Evolutionary conservation across 306 rosid species (phyloP).

Genomic region (Astragalus glycyphyllos): DNA sequence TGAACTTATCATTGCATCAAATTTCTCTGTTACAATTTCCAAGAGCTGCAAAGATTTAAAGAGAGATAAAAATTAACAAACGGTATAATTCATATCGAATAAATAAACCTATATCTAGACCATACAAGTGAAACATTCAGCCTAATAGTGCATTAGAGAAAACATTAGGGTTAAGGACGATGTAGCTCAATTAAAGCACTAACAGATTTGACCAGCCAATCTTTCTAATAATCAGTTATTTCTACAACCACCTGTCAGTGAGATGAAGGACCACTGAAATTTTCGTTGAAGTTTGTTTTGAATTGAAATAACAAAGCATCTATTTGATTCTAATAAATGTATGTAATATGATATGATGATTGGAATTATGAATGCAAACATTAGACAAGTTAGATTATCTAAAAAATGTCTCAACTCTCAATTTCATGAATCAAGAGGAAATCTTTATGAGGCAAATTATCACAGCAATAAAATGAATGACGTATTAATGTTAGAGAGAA

Average conservation of each 20-base stretch:
- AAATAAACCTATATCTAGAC: conserved; percentile 6
- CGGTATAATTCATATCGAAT: neutral
- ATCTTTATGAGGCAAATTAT: neutral
- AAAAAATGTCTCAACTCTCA: neutral
- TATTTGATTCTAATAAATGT: neutral
- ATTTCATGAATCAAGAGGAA: neutral
- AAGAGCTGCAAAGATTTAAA: conserved; percentile 68
- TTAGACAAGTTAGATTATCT: neutral
- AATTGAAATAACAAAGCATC: conserved; percentile 4
- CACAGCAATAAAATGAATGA: neutral
- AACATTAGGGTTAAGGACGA: conserved; percentile 3
- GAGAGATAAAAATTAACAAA: conserved; percentile 34
- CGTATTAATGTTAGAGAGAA: neutral
- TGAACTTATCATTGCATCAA: conserved; percentile 68
- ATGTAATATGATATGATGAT: neutral
- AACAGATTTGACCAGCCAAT: neutral
- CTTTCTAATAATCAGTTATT: conserved; percentile 5
- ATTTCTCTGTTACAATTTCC: conserved; percentile 72
- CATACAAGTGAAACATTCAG: conserved; percentile 10
- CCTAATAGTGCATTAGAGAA: conserved; percentile 4
- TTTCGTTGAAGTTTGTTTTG: neutral
- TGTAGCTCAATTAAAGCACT: conserved; percentile 11
- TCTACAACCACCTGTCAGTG: neutral
- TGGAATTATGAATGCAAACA: conserved; percentile 3
- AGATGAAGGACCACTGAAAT: neutral